Percentiles rank a stretch among this genome's conserved stretches.
These are phyloP conservation scores for Epichloe baconii DNA, from an alignment of 2,329 filamentous ascomycete species.

Conservation along the genomic window DNA sequence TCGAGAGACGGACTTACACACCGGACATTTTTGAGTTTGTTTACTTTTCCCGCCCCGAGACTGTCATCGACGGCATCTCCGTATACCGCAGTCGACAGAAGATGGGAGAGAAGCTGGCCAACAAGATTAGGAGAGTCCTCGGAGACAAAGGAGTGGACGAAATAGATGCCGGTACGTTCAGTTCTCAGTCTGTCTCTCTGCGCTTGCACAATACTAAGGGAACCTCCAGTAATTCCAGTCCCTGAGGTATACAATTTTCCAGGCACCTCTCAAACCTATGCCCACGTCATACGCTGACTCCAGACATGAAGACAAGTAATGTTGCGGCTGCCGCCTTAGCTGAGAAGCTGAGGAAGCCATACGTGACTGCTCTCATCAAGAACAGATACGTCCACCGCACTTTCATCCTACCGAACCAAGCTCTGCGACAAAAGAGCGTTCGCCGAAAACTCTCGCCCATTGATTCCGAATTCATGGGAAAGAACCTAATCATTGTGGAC, in stretches of 20 bases:
- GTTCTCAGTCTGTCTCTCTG: too few relatives aligned
- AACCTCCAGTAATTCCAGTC: slow-evolving; percentile 55
- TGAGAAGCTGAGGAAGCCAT: slow-evolving; percentile 62
- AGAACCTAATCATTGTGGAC: slow-evolving; percentile 73
- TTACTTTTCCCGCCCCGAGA: slow-evolving; percentile 76
- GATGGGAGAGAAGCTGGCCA: slow-evolving; percentile 73
- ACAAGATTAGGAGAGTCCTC: slow-evolving; percentile 54
- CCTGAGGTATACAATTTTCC: slow-evolving; percentile 20
- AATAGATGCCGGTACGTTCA: slow-evolving; percentile 47
- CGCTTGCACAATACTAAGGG: too few relatives aligned
- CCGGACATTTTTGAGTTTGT: slow-evolving; percentile 75
- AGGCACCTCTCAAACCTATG: background rate
- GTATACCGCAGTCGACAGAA: slow-evolving; percentile 73
- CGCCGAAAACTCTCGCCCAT: slow-evolving; percentile 84
- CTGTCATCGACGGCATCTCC: slow-evolving; percentile 74
- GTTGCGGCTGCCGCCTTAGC: slow-evolving; percentile 68
- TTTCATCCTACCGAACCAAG: slow-evolving; percentile 22
- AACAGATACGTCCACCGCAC: slow-evolving; percentile 31
- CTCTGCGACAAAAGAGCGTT: slow-evolving; percentile 60
- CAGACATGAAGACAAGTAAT: slow-evolving; percentile 50
- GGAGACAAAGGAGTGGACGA: slow-evolving; percentile 57
- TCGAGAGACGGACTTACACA: slow-evolving; percentile 53
- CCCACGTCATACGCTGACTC: background rate
- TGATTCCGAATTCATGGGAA: slow-evolving; percentile 67
- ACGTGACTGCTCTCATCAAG: slow-evolving; percentile 74